Conservation (phyloP, 2,329 filamentous ascomycete species). For the Amylocarpus encephaloides region DNA sequence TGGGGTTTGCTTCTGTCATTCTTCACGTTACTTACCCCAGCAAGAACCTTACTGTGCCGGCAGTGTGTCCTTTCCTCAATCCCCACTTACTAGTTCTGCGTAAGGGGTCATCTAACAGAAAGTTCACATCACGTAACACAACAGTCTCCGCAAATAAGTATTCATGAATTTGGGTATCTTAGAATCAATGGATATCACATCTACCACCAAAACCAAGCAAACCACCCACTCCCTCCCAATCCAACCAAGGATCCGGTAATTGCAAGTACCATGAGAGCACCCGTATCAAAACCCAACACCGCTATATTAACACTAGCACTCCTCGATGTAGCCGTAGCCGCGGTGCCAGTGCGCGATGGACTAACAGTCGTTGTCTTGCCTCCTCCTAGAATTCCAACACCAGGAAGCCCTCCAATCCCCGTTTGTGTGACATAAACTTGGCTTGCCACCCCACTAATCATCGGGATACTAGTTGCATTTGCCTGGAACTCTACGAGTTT, state of each 20-base stretch:
- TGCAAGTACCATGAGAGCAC: not conserved
- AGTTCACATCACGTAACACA: no score
- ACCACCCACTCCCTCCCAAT: slow-evolving; percentile 1
- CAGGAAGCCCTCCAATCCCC: slow-evolving; percentile 2
- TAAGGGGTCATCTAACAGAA: no score
- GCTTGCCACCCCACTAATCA: slow-evolving; percentile 16
- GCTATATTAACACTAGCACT: not conserved
- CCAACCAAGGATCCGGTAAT: not conserved
- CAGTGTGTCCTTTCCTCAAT: no score
- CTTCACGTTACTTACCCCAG: no score
- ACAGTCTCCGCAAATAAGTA: no score
- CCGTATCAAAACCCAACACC: not conserved
- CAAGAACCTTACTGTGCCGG: no score
- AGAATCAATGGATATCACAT: no score
- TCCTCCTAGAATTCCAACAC: not conserved
- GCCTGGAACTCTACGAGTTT: slow-evolving; percentile 20
- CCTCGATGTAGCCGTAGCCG: not conserved
- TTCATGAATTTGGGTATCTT: no score
- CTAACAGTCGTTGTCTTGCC: not conserved
- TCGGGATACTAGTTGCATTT: slow-evolving; percentile 15
- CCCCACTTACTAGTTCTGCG: no score
- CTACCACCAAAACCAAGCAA: no score
- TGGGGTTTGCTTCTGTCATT: no score
- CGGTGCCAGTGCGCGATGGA: not conserved
- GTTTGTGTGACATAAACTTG: slow-evolving; percentile 2